Percentiles rank a stretch among this genome's conserved stretches.
Conservation (phyloP, 2,329 filamentous ascomycete species). For the Metarhizium rileyi region DNA sequence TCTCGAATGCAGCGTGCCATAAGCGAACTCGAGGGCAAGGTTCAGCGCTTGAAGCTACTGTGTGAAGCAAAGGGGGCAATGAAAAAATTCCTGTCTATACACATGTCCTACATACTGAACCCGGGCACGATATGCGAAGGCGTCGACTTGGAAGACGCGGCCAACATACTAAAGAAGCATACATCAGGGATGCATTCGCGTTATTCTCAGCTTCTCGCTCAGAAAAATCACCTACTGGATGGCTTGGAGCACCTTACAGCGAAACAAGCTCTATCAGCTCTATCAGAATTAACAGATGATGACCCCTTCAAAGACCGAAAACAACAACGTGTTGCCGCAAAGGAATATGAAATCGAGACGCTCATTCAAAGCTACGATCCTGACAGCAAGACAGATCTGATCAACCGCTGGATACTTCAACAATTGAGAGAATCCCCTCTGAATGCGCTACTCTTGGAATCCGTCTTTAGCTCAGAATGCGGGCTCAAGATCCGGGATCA, state of each 20-base stretch:
- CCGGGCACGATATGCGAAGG: conserved; percentile 28
- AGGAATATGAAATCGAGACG: conserved; percentile 38
- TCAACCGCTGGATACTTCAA: conserved; percentile 43
- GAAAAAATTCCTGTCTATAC: conserved; percentile 29
- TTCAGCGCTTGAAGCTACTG: conserved; percentile 23
- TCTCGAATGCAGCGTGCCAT: conserved; percentile 23
- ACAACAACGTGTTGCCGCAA: conserved; percentile 32
- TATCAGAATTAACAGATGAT: conserved; percentile 25
- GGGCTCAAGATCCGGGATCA: conserved; percentile 23
- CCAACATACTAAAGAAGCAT: conserved; percentile 13
- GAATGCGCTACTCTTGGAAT: conserved; percentile 33
- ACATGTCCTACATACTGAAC: conserved; percentile 30
- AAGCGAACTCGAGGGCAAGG: conserved; percentile 21
- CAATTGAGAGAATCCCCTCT: conserved; percentile 37
- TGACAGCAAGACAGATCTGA: conserved; percentile 33
- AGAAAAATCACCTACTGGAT: conserved; percentile 35
- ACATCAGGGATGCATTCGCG: conserved; percentile 26
- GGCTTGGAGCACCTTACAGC: conserved; percentile 28
- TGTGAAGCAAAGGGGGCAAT: conserved; percentile 34
- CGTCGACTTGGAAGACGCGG: conserved; percentile 27
- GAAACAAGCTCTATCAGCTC: conserved; percentile 28
- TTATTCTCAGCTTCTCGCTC: conserved; percentile 38
- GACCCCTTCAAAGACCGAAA: conserved; percentile 23
- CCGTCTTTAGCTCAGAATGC: conserved; percentile 18
- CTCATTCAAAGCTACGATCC: conserved; percentile 27